Base-by-base conservation (phyloP, 768 basidiomycete genomes). In the Lentinula aciculospora region DNA sequence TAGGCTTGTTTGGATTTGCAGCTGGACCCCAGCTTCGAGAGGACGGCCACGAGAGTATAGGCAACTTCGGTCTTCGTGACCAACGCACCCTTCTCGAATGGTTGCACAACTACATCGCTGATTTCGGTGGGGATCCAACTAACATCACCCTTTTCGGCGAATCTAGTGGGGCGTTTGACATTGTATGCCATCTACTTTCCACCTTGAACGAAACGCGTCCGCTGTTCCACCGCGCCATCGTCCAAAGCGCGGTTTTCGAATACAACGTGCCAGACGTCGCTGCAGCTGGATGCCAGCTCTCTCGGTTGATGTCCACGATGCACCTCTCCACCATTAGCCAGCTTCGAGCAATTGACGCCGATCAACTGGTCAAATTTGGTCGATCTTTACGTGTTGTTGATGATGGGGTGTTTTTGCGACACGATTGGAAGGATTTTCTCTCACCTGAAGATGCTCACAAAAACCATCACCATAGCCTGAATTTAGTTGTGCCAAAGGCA, bases 1-100 rank as follows among this genome's bases (percentile, higher is more conserved):
- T 92, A 27, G 90, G 90, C 37, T 69, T 91, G 40, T 79, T 92
- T 64, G 89, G 90, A 23, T 89, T 83, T 57, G 88, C 87, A n/a
- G 85, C 84, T 6, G 82, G 81, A 58, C 75, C 78, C 31, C 77
- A 80, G 45, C 76, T 92, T 53, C 77, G 77, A 39, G 86, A 87
- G 56, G 88, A 90, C 66, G 86, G 86, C 25, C 86, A 89, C 39
- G 77, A 82, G 56, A 89, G 89, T 17, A 82, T 84, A 17, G 89
- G 89, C 9, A 92, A 92, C 71, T 92, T 88, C 63, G 89, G 88
- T 82, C 73, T 88, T 23, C 79, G 78, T 23, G 86, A 88, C 67
- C 86, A 88, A 67, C 77, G 81, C 49, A 76, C 67, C 40, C 85
- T 83, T 9, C 76, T 88, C 59, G 78, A 85, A 66, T 88, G 84